phyloP scores from a whole-genome alignment of 208 protist genomes.

The Acanthamoeba divionensis region DNA sequence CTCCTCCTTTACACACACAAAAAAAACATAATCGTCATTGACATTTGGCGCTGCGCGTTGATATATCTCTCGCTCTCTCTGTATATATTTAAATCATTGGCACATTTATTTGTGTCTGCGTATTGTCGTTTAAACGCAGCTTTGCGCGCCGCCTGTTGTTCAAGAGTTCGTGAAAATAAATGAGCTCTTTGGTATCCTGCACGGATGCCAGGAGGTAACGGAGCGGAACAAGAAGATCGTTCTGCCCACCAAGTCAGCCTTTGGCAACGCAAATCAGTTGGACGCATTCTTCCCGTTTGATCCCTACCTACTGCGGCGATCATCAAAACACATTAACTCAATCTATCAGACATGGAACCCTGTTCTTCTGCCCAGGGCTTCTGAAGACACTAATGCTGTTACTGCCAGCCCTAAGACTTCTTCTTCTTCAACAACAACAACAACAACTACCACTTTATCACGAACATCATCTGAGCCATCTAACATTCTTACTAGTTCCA shows the following conservation, averaged over 20 bases:
- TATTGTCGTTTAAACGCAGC: constrained; percentile 35
- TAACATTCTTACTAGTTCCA: neutral
- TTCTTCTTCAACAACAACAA: too few species aligned
- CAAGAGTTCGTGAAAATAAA: constrained; percentile 21
- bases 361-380: neutral
- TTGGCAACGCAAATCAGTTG: constrained; percentile 57
- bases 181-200: neutral
- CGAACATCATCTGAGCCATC: neutral
- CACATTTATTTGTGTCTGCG: constrained; percentile 40
- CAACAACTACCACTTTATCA: neutral
- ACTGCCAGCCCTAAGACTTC: too few species aligned
- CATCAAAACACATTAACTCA: neutral
- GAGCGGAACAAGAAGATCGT: constrained; percentile 56
- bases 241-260: constrained; percentile 45
- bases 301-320: constrained; percentile 61
- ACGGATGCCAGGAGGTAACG: neutral
- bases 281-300: constrained; percentile 74
- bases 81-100: neutral
- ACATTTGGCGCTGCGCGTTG: too few species aligned
- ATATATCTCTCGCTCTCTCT: neutral
- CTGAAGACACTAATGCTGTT: neutral
- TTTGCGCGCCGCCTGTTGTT: constrained; percentile 22
- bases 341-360: constrained; percentile 46
- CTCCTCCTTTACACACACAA: too few species aligned
- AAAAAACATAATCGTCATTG: too few species aligned